These are phyloP conservation scores for Microcyclospora pomicola DNA, from an alignment of 2,329 filamentous ascomycete genomes.

Conservation along the genomic window DNA sequence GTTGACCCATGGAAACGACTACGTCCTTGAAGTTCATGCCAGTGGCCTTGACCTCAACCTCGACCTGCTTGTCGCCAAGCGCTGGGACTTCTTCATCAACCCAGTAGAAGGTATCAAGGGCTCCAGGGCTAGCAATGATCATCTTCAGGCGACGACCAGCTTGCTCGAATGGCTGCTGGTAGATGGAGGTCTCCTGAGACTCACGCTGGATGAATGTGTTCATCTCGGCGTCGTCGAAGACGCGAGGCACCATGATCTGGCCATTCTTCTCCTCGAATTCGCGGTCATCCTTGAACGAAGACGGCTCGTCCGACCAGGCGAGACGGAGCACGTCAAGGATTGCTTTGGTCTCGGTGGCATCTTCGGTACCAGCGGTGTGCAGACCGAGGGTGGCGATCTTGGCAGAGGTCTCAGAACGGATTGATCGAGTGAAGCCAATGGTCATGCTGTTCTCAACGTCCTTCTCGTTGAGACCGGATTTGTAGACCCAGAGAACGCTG, in stretches of 20 bases:
- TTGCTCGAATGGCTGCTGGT: background rate
- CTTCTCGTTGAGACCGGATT: no score
- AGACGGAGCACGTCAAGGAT: no score
- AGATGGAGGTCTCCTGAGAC: background rate
- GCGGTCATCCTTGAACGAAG: background rate
- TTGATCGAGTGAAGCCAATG: no score
- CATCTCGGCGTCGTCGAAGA: background rate
- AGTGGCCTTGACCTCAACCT: constrained; percentile 4
- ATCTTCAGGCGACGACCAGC: background rate
- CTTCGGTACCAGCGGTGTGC: no score
- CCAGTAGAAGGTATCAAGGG: background rate
- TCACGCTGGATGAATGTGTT: background rate
- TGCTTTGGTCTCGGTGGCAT: no score
- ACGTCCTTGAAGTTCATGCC: constrained; percentile 10
- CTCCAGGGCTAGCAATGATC: background rate
- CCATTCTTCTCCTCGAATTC: background rate
- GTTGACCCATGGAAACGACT: constrained; percentile 1
- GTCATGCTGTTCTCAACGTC: no score
- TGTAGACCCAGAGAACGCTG: no score
- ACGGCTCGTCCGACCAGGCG: no score
- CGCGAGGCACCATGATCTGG: background rate
- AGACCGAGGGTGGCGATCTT: no score
- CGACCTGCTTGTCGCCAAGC: constrained; percentile 5
- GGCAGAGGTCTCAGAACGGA: no score
- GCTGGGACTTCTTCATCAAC: background rate